phyloP scores from a whole-genome alignment of 345 rosid species.

The Ricinus communis region DNA sequence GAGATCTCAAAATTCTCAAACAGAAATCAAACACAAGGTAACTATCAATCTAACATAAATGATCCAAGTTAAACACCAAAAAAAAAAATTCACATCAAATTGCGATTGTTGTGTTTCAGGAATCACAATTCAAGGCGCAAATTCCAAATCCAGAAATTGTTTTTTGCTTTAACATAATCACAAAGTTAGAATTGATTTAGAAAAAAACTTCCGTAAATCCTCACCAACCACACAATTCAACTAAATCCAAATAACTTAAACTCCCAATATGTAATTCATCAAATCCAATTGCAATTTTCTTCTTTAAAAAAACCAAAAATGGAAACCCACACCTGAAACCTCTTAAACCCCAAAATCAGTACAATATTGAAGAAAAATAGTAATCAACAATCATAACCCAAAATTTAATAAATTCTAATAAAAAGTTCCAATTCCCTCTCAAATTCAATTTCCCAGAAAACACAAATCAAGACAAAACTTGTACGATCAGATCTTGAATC shows the following conservation, averaged over 20 bases:
- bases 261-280: no score
- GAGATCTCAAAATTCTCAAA: constrained; percentile 24
- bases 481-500: constrained; percentile 44
- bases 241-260: background rate
- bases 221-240: background rate
- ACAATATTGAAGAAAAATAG: background rate
- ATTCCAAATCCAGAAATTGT: constrained; percentile 2
- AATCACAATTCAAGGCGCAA: background rate
- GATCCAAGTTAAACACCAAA: constrained; percentile 7
- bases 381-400: background rate
- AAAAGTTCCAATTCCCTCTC: constrained; percentile 6
- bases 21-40: constrained; percentile 11
- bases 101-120: no score
- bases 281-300: background rate
- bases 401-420: background rate
- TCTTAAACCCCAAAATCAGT: background rate
- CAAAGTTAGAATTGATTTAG: background rate
- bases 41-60: background rate
- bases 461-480: constrained; percentile 2
- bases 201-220: background rate
- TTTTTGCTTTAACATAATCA: background rate
- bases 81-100: background rate
- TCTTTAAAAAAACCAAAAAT: background rate
- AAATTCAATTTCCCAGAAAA: constrained; percentile 5
- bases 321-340: constrained; percentile 1